Conservation (phyloP, 2,329 filamentous ascomycete genomes). For the Monosporascus sp. region DNA sequence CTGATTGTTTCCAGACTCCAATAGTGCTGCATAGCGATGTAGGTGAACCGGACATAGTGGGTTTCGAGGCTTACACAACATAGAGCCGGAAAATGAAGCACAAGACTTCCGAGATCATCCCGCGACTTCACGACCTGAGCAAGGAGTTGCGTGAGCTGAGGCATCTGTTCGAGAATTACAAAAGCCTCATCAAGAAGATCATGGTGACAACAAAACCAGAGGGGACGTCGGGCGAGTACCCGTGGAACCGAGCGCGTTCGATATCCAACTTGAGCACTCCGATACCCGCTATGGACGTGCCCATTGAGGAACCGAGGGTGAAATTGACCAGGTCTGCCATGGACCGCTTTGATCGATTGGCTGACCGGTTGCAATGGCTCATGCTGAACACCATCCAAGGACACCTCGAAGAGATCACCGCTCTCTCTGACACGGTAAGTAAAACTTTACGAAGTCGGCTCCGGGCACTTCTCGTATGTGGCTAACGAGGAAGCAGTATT, state of each 20-base stretch:
- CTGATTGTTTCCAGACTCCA: constrained; percentile 25
- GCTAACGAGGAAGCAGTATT: constrained; percentile 49
- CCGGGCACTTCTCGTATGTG: background rate
- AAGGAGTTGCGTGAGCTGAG: constrained; percentile 56
- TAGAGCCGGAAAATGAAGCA: constrained; percentile 28
- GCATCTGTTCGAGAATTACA: constrained; percentile 56
- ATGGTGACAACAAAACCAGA: constrained; percentile 34
- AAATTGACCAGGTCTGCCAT: constrained; percentile 40
- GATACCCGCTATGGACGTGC: background rate
- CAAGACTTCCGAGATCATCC: constrained; percentile 49
- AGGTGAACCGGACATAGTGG: constrained; percentile 8
- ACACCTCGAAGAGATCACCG: constrained; percentile 64
- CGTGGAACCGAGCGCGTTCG: background rate
- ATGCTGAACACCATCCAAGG: constrained; percentile 58
- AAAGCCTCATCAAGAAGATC: constrained; percentile 54
- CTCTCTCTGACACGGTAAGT: constrained; percentile 60
- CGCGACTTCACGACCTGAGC: constrained; percentile 52
- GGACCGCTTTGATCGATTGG: constrained; percentile 54
- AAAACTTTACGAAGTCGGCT: background rate
- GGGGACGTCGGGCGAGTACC: constrained; percentile 2
- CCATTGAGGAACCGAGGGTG: constrained; percentile 13
- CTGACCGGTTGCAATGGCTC: constrained; percentile 54
- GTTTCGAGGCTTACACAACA: constrained; percentile 1
- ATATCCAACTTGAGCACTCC: background rate
- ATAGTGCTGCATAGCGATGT: constrained; percentile 31